phyloP scores from a whole-genome alignment of 179 eudicot species.

The Corrigiola litoralis region DNA sequence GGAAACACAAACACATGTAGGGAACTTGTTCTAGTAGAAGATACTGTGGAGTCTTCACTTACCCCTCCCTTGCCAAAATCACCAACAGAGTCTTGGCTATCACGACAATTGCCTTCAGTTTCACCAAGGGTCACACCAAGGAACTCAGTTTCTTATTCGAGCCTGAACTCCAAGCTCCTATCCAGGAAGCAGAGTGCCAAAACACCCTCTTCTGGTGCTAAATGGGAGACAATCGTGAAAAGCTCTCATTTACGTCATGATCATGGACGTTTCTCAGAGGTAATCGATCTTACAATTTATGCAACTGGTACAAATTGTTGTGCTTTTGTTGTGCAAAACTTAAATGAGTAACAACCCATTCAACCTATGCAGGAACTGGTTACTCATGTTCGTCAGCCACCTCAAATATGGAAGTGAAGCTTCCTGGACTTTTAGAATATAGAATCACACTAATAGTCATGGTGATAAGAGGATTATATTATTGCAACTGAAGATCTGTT shows the following conservation, averaged over 20 bases:
- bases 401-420: slow-evolving; percentile 29
- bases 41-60: slow-evolving; percentile 32
- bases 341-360: background rate
- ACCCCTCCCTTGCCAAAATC: slow-evolving; percentile 92
- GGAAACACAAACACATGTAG: slow-evolving; percentile 20
- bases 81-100: slow-evolving; percentile 93
- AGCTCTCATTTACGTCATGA: slow-evolving; percentile 56
- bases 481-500: slow-evolving; percentile 21
- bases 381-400: slow-evolving; percentile 22
- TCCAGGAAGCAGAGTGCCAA: slow-evolving; percentile 39
- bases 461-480: slow-evolving; percentile 18
- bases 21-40: slow-evolving; percentile 26
- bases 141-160: slow-evolving; percentile 46
- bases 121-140: slow-evolving; percentile 48
- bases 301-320: no score
- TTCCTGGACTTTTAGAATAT: background rate
- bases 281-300: slow-evolving; percentile 23
- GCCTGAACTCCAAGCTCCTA: slow-evolving; percentile 24
- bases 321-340: background rate
- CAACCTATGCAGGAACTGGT: slow-evolving; percentile 33
- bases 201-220: slow-evolving; percentile 31
- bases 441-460: slow-evolving; percentile 12
- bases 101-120: slow-evolving; percentile 55
- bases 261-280: slow-evolving; percentile 75
- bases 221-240: slow-evolving; percentile 90